Percentiles rank a stretch among this genome's conserved stretches.
phyloP scores from a whole-genome alignment of 2,329 filamentous ascomycete species.

The Stenocarpella maydis region DNA sequence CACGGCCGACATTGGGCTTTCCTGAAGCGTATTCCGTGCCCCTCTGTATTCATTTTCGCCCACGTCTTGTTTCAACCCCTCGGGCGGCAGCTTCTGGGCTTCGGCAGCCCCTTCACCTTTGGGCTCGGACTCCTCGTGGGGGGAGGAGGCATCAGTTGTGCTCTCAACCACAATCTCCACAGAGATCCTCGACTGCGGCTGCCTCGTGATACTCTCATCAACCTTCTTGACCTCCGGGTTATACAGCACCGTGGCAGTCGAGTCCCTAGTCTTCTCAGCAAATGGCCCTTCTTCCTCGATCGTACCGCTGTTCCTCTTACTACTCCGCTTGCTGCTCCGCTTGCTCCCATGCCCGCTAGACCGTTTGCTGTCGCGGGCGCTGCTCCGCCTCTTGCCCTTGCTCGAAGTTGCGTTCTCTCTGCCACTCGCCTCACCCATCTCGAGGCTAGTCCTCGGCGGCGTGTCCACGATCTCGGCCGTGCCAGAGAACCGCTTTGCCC shows the following conservation, averaged over 20 bases:
- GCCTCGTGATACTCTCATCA: conserved; percentile 4
- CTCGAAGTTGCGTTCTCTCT: not conserved
- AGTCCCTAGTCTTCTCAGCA: not conserved
- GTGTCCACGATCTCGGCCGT: conserved; percentile 16
- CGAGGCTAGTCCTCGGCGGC: conserved; percentile 7
- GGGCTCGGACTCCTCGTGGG: not conserved
- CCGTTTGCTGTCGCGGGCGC: not conserved
- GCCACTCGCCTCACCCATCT: not conserved
- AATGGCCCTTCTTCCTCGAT: conserved; percentile 13
- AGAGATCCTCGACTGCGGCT: not conserved
- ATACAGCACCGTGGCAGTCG: not conserved
- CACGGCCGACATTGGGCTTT: not conserved
- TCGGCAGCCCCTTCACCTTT: not conserved
- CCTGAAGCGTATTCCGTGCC: not conserved
- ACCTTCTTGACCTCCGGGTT: conserved; percentile 18
- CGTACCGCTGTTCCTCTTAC: not conserved
- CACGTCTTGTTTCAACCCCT: not conserved
- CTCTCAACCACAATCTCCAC: conserved; percentile 33
- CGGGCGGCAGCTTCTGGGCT: not conserved
- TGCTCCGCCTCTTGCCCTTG: not conserved
- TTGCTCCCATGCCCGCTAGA: conserved; percentile 2
- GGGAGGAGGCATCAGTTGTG: conserved; percentile 28
- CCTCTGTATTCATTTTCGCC: not conserved
- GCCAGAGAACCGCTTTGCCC: conserved; percentile 13
- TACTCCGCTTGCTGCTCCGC: conserved; percentile 1